phyloP scores from a whole-genome alignment of 139 green algal species.

The Pleodorina starrii region DNA sequence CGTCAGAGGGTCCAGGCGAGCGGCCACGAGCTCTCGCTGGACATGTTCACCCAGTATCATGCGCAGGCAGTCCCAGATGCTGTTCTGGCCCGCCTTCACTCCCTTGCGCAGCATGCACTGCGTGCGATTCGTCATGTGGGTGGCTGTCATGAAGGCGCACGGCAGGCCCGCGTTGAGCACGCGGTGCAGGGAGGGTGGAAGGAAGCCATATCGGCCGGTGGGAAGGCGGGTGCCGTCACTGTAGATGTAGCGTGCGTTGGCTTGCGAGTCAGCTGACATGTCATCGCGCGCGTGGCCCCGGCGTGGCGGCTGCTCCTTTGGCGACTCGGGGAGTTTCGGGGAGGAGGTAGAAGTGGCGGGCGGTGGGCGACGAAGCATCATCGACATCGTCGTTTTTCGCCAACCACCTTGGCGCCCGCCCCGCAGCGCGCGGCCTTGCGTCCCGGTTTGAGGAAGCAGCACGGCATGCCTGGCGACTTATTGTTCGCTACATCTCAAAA shows the following conservation, averaged over 20 bases:
- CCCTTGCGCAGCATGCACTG: not conserved
- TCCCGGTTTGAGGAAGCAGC: not conserved
- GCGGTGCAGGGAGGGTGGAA: not conserved
- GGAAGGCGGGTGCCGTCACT: not conserved
- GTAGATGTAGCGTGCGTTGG: not conserved
- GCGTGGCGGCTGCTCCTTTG: no score
- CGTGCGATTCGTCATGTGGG: not conserved
- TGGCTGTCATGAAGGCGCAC: not conserved
- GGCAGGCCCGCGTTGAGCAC: not conserved
- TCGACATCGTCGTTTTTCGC: not conserved
- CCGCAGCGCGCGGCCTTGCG: not conserved
- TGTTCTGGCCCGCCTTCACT: not conserved
- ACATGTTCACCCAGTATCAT: not conserved
- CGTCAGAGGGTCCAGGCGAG: not conserved
- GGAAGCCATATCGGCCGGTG: not conserved
- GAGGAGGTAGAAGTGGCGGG: no score
- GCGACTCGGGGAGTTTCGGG: no score
- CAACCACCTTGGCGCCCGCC: not conserved
- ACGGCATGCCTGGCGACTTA: no score
- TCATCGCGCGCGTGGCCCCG: no score
- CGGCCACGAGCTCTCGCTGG: not conserved
- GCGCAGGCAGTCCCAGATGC: not conserved
- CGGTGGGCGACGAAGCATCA: no score
- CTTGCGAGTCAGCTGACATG: not conserved
- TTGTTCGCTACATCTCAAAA: no score